Evolutionary conservation across 2,329 filamentous ascomycete species (phyloP), one percentile per base, ranked within the genome.

Genomic region (Colletotrichum orchidophilum): DNA sequence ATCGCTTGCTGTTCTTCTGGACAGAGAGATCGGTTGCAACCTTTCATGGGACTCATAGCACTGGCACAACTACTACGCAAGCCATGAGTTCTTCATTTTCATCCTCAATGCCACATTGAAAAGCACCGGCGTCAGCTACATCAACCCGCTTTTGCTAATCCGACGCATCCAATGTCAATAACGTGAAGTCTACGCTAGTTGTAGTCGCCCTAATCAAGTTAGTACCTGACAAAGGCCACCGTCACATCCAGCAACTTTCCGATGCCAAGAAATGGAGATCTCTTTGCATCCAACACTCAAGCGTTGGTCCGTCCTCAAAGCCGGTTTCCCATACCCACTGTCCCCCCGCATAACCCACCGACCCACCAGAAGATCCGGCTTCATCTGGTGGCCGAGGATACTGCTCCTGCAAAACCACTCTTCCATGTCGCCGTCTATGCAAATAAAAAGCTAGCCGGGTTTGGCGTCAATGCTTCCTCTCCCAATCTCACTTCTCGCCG

Each of bases 301-400:
- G 8, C 31, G 31, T 11, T 2, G 6, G 12, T 33, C 31, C 31
- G 4, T 33, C 31, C 39, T 18, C n/a, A 46, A 11, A 46, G 12
- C 15, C 54, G 21, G 54, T 26, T 58, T 39, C 29, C n/a, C 18
- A 21, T 58, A 12, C 13, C n/a, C 13, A n/a, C 24, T 26, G 54
- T n/a, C 24, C 27, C 61, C 50, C 65, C 39, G 27, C 59, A 42
- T 39, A n/a, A 57, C 39, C 59, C 55, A 39, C 65, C n/a, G 52
- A 24, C 52, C 50, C 65, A 53, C 39, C 29, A 39, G 15, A 50
- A 35, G 33, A 27, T 67, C 27, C 65, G 35, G 49, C 50, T 39
- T 53, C 35, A 46, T 13, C 35, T 55, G 11, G 39, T 21, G 39
- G 50, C 63, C 39, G 18, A 57, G 21, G 33, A 61, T 24, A n/a